Evolutionary conservation across 306 rosid species (phyloP), one percentile per base, ranked within the genome.

Genomic region (Dalbergia oliveri): DNA sequence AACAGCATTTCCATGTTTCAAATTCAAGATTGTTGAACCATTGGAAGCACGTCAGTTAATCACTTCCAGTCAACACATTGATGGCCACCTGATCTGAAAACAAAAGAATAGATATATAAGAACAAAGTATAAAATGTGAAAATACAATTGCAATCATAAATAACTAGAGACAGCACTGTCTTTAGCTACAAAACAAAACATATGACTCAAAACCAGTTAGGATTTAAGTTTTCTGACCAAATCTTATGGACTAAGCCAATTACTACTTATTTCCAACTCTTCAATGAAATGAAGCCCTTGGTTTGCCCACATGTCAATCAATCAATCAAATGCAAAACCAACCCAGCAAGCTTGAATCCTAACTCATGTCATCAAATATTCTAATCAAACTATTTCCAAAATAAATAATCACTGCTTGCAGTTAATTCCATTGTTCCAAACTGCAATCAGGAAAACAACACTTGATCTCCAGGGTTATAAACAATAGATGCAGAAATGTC

Each of bases 61-160:
- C 78, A 41, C 78, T 61, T 76, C 84, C 66, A 65, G 78, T 66
- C 79, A 64, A 69, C 72, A 5, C 59, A 75, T 21, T 11, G 68
- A 67, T 19, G 63, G 73, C 75, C 76, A 66, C 85, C 85, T 86
- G 85, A 83, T 80, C 44, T 61, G 57, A 43, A 77, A 79, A 83
- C 49, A 68, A 7, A 76, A 83, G 45, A 65, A 4, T 4, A 37
- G 0, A 49, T 13, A 71, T 58, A 86, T 75, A 75, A 79, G 79
- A 73, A 47, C 31, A 14, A 50, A 56, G 49, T 8, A 61, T 15
- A 66, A 76, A 63, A 69, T 16, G 50, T 44, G 74, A 44, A 56
- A 81, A 79, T 47, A 53, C 19, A 64, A 64, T 35, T 44, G 34
- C 73, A 62, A 69, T 57, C 57, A 64, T 66, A 79, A 26, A 65